These are phyloP conservation scores for Plasmodium billcollinsi DNA, from an alignment of 169 alveolate genomes.

Conservation along the genomic window DNA sequence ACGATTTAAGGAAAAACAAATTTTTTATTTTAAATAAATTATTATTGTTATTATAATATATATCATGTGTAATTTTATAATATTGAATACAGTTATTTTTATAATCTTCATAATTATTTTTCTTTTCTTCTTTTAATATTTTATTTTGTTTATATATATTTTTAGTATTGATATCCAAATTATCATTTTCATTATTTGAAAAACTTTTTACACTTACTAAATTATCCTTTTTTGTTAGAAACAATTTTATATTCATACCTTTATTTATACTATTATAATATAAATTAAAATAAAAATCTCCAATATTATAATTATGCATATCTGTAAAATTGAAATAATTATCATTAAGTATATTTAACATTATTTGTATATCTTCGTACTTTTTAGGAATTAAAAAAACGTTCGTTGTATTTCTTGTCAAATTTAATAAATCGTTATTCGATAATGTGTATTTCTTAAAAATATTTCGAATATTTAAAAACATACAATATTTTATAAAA, in stretches of 20 bases:
- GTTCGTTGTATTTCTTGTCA: slow-evolving; percentile 33
- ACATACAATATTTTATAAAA: slow-evolving; percentile 69
- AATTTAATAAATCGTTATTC: slow-evolving; percentile 45
- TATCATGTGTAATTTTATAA: too few relatives aligned
- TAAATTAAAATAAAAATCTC: slow-evolving; percentile 68
- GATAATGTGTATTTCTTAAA: slow-evolving; percentile 62
- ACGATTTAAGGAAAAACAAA: too few relatives aligned
- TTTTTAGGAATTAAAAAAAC: slow-evolving; percentile 64
- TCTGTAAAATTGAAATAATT: slow-evolving; percentile 49
- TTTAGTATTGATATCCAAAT: not conserved
- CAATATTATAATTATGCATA: slow-evolving; percentile 5
- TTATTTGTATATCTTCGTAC: slow-evolving; percentile 58
- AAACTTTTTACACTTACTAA: too few relatives aligned
- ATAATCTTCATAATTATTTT: too few relatives aligned
- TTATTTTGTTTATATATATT: not conserved
- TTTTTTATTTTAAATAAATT: too few relatives aligned
- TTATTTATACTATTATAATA: slow-evolving; percentile 4
- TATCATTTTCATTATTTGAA: too few relatives aligned
- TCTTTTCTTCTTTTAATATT: too few relatives aligned
- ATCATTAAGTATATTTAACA: slow-evolving; percentile 30
- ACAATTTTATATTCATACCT: not conserved
- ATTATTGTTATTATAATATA: too few relatives aligned
- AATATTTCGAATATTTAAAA: slow-evolving; percentile 35
- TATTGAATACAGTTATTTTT: too few relatives aligned
- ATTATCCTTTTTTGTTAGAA: not conserved